A percentile compares a stretch with the other conserved stretches of the same genome.
These are phyloP conservation scores for Cylindrotheca closterium DNA, from an alignment of 108 stramenopile species.

Conservation along the genomic window DNA sequence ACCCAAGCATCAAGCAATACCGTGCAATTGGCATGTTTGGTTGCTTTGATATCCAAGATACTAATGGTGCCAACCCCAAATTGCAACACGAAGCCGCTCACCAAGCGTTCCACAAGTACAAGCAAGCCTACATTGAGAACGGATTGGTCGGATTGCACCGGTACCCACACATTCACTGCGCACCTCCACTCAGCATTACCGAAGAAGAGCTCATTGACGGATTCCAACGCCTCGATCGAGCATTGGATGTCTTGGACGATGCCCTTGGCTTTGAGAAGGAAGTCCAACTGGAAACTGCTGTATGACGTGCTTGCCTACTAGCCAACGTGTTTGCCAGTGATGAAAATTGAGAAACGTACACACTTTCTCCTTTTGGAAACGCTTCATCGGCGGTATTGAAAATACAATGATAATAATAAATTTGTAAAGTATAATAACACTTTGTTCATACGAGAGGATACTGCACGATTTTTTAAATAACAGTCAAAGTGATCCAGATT, in stretches of 20 bases:
- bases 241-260: conserved; percentile 50
- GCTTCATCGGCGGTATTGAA: too few species aligned
- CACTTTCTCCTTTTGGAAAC: too few species aligned
- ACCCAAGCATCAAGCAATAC: conserved; percentile 57
- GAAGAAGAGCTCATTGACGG: conserved; percentile 61
- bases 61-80: conserved; percentile 47
- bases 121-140: conserved; percentile 36
- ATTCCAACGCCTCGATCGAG: conserved; percentile 51
- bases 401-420: too few species aligned
- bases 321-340: too few species aligned
- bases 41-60: conserved; percentile 48
- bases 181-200: conserved; percentile 58
- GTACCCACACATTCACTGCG: conserved; percentile 61
- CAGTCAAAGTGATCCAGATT: too few species aligned
- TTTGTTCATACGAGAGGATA: too few species aligned
- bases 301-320: too few species aligned
- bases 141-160: conserved; percentile 63
- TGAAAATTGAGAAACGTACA: too few species aligned
- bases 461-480: too few species aligned
- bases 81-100: conserved; percentile 47
- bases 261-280: conserved; percentile 38
- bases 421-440: too few species aligned
- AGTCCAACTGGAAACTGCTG: neutral
- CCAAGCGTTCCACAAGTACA: conserved; percentile 54
- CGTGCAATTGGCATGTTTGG: conserved; percentile 65